phyloP scores from a whole-genome alignment of 2,329 filamentous ascomycete species.

The Arthroderma sp. region DNA sequence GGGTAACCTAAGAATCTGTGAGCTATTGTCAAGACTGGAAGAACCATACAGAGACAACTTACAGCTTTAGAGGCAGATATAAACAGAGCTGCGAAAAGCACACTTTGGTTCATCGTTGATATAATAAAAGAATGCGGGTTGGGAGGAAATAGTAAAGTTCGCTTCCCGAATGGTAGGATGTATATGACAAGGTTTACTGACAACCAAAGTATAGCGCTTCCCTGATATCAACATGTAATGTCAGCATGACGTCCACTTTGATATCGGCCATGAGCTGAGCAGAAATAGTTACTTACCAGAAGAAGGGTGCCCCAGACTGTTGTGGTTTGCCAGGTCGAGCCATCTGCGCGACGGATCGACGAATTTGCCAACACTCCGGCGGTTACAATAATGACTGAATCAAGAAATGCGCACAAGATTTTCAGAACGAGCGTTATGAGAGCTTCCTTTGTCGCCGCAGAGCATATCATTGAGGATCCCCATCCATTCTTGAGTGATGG shows the following conservation, averaged over 20 bases:
- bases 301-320: constrained; percentile 8
- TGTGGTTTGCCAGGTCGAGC: constrained; percentile 4
- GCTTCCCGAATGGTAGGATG: constrained; percentile 2
- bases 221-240: constrained; percentile 1
- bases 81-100: constrained; percentile 22
- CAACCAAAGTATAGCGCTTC: constrained; percentile 3
- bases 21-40: neutral
- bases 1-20: constrained; percentile 22
- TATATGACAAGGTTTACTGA: constrained; percentile 3
- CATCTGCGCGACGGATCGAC: constrained; percentile 2
- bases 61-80: constrained; percentile 29
- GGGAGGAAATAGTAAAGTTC: neutral
- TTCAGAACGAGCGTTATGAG: constrained; percentile 26
- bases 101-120: constrained; percentile 24
- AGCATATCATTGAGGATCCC: constrained; percentile 38
- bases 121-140: constrained; percentile 3
- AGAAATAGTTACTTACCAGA: constrained; percentile 6
- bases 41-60: constrained; percentile 11
- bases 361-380: constrained; percentile 11
- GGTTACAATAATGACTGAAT: constrained; percentile 28
- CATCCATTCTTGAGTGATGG: constrained; percentile 23
- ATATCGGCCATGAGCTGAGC: too few species aligned
- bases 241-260: neutral
- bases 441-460: constrained; percentile 23
- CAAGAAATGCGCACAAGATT: constrained; percentile 26